Conservation (phyloP, 257 asterid genomes). For the Capsicum rhomboideum region DNA sequence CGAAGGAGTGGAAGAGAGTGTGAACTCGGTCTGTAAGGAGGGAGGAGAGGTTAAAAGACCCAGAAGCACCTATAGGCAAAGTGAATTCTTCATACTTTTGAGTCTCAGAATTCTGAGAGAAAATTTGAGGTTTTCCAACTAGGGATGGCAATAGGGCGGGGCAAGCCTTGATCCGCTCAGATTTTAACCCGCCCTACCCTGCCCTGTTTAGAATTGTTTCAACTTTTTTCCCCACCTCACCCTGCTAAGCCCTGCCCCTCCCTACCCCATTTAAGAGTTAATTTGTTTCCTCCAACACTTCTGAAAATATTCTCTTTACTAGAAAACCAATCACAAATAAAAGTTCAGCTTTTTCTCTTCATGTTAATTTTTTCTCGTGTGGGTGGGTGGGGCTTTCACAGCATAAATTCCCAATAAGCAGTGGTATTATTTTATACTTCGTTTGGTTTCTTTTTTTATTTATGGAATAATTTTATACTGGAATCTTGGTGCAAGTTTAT, state of each 20-base stretch:
- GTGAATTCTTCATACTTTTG: too few species aligned
- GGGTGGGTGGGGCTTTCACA: too few species aligned
- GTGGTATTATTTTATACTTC: too few species aligned
- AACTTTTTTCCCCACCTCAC: too few species aligned
- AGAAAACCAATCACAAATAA: not conserved
- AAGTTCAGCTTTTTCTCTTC: not conserved
- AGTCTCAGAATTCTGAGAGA: too few species aligned
- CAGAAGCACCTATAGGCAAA: not conserved
- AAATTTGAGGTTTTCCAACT: not conserved
- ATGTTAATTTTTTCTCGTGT: not conserved
- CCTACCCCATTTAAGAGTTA: too few species aligned
- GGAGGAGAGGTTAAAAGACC: not conserved
- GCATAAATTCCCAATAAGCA: too few species aligned
- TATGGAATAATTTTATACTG: not conserved
- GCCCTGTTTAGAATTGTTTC: too few species aligned
- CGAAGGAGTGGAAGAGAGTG: not conserved
- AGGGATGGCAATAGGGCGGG: too few species aligned
- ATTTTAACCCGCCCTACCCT: too few species aligned
- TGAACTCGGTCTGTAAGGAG: not conserved
- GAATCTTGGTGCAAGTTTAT: not conserved
- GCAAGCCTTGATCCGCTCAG: too few species aligned
- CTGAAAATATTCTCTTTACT: not conserved
- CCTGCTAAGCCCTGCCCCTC: too few species aligned
- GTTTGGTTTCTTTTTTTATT: not conserved
- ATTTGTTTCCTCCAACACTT: constrained; percentile 3